Base-by-base conservation (phyloP, 2,329 filamentous ascomycete species). In the Cordyceps militaris region DNA sequence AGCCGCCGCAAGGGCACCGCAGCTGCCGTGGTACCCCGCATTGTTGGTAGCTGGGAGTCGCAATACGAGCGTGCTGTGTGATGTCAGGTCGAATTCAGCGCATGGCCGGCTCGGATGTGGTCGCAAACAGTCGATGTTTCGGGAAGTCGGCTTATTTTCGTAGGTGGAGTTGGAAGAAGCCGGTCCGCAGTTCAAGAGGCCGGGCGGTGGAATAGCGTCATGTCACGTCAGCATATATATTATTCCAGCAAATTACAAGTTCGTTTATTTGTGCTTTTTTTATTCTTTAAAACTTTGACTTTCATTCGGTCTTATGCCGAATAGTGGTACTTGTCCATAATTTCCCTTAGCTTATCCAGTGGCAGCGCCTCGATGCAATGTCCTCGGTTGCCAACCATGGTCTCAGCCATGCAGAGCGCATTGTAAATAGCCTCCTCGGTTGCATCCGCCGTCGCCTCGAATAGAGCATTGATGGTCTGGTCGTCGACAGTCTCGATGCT, bases 391-490 rank as follows among this genome's bases (percentile, higher is more conserved):
- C 81, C 81, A 2, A 72, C 73, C 71, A 82, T 79, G 0, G 77
- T 80, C 63, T 81, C 76, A 1, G 82, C 80, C 69, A 78, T 82
- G 61, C 76, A 83, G 14, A 86, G 69, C 1, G 79, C 78, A 66
- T 86, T 86, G 61, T 83, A 77, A 56, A 86, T 83, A 1, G 81
- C 76, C 68, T 86, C 83, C 64, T 86, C 82, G 0, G 80, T 80
- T 0, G 77, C 79, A 63, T 86, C 83, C 0, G 80, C 78, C 2
- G 75, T 77, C 1, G 81, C 83, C 66, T 83, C 77, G 58, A 86
- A 81, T 61, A 85, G 68, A 1, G 75, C 75, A 63, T 85, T 82
- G 60, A 86, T 82, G 3, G 77, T 81, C 51, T 76, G 70, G 64
- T 84, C 81, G 61, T 83, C 77, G 4, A 83, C 69, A 26, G 80